These are phyloP conservation scores for Populus hybrid DNA, from an alignment of 441 rosid species.

Conservation along the genomic window DNA sequence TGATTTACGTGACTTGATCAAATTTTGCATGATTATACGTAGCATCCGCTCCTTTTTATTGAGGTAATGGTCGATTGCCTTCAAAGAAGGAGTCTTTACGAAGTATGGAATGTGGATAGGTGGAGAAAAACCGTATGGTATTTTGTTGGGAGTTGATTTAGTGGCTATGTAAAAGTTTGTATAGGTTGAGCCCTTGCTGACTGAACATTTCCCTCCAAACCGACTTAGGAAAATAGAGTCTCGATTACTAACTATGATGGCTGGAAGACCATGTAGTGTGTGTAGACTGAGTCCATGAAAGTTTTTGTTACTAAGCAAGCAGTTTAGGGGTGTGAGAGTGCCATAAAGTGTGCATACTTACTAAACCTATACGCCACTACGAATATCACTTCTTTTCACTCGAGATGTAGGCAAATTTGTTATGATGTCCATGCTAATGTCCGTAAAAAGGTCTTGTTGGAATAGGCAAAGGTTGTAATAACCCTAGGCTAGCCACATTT, in stretches of 20 bases:
- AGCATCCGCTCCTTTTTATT: too few relatives aligned
- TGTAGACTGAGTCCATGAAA: neutral
- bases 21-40: too few relatives aligned
- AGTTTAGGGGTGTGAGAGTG: neutral
- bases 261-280: neutral
- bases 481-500: too few relatives aligned
- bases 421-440: neutral
- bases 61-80: too few relatives aligned
- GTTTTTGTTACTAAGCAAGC: neutral
- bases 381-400: neutral
- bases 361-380: neutral
- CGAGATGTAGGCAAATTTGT: neutral
- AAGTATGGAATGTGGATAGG: too few relatives aligned
- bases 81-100: rapidly evolving
- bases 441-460: neutral
- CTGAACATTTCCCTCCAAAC: neutral
- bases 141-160: too few relatives aligned
- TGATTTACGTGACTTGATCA: too few relatives aligned
- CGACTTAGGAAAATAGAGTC: neutral
- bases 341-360: too few relatives aligned
- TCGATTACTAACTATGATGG: neutral
- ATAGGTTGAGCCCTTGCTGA: too few relatives aligned
- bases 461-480: too few relatives aligned
- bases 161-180: too few relatives aligned
- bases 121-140: too few relatives aligned